These are phyloP conservation scores for Hanseniaspora sp. DNA, from an alignment of 1,139 yeast genomes.

Conservation along the genomic window DNA sequence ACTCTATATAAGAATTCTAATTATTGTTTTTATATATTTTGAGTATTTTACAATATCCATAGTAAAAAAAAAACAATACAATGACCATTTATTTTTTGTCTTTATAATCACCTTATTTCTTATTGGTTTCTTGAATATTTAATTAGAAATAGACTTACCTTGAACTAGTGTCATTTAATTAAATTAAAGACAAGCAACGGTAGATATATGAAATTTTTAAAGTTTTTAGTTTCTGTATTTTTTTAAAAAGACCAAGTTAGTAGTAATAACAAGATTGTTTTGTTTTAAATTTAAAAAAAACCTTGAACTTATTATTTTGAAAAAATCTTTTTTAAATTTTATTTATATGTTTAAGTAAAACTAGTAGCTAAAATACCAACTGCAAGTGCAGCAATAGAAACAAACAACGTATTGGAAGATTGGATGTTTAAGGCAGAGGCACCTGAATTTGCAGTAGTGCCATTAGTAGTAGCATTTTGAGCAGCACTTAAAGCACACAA, in stretches of 20 bases:
- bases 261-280: too few species aligned
- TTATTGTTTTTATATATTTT: too few species aligned
- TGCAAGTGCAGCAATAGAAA: neutral
- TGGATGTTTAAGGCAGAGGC: neutral
- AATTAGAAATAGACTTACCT: neutral
- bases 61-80: too few species aligned
- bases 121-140: too few species aligned
- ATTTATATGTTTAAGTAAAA: neutral
- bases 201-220: neutral
- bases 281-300: too few species aligned
- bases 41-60: too few species aligned
- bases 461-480: slow-evolving; percentile 5
- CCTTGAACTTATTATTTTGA: too few species aligned
- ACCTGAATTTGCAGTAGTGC: slow-evolving; percentile 9
- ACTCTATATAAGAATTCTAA: too few species aligned
- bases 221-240: too few species aligned
- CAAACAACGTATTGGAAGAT: neutral
- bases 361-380: neutral
- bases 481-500: neutral
- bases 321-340: too few species aligned
- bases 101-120: neutral
- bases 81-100: too few species aligned
- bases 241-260: too few species aligned
- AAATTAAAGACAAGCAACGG: neutral
- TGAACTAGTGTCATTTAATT: neutral